Evolutionary conservation across 352 stramenopile genomes (phyloP), one percentile per base, ranked within the genome.

Genomic region (Phytopythium kandeliae): DNA sequence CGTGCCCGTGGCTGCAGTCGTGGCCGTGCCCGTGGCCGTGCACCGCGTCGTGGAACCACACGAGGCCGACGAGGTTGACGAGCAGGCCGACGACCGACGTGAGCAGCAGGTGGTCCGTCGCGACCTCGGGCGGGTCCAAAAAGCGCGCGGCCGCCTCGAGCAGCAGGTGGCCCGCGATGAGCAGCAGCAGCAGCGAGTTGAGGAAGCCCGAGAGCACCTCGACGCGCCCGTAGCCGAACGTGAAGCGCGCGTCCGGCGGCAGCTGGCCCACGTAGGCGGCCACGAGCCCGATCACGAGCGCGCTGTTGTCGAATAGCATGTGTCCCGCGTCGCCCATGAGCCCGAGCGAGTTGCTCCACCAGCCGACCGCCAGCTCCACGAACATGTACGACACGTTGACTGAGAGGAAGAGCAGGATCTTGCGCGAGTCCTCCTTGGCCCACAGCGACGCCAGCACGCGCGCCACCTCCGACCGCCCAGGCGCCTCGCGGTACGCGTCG

Each of bases 21-120:
- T 64, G 65, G 33, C 58, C 53, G 35, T 74, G 60, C 10, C 75
- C 71, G 44, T 90, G 80, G 15, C 79, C 73, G 59, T 96, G 86
- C 0, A 91, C 78, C 16, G 90, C 73, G 15, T 96, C 88, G 48
- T 97, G 88, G 45, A 97, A 96, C 68, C 91, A 96, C 22, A 95
- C 73, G 11, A 97, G 69, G 0, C 88, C 88, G 11, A 97, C 68
- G 15, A 96, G 69, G 54, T 97, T 97, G 25, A 97, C 78, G 31
- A 76, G 31, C 16, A 97, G 55, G 6, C 88, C 88, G 54, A 75
- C 71, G 4, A 85, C 78, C 7, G 85, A 96, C 31, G 85, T 95
- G 33, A 92, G 62, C 13, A 97, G 65, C 50, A 96, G 63, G 62
- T 96, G 81, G 48, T 94, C 81, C 3, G 80, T 93, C 48, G 76